A percentile compares a stretch with the other conserved stretches of the same genome.
Conservation (phyloP, 2,329 filamentous ascomycete species). For the Penicillium brasilianum region DNA sequence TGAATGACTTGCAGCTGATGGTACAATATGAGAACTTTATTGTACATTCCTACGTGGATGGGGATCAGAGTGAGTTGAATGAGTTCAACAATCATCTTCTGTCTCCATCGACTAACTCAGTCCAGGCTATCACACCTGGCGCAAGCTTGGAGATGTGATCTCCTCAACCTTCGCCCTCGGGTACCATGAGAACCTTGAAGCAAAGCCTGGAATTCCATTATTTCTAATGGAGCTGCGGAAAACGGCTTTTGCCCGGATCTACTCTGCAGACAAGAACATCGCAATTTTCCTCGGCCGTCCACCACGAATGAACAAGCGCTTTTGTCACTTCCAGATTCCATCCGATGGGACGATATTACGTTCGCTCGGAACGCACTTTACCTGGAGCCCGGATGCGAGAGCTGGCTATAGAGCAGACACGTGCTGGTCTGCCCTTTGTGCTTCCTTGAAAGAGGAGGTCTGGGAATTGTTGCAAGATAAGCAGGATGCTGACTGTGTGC, state of each 20-base stretch:
- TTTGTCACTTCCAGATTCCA: conserved; percentile 46
- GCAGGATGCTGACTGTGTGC: conserved; percentile 25
- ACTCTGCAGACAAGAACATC: conserved; percentile 55
- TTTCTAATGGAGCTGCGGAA: conserved; percentile 50
- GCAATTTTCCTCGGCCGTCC: conserved; percentile 56
- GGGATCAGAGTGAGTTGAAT: conserved; percentile 49
- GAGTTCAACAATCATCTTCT: neutral
- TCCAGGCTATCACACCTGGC: conserved; percentile 53
- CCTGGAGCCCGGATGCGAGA: conserved; percentile 26
- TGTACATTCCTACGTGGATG: conserved; percentile 51
- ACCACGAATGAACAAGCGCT: conserved; percentile 49
- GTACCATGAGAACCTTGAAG: conserved; percentile 50
- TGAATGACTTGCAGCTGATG: conserved; percentile 54
- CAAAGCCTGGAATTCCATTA: conserved; percentile 32
- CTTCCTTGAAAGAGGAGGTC: conserved; percentile 35
- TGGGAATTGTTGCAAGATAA: conserved; percentile 35
- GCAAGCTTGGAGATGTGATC: conserved; percentile 53
- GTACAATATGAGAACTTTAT: conserved; percentile 56
- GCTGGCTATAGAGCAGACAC: conserved; percentile 34
- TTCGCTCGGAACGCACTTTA: neutral
- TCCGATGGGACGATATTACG: conserved; percentile 17
- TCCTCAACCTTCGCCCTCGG: conserved; percentile 54
- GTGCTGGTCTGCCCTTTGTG: conserved; percentile 36
- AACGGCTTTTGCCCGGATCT: conserved; percentile 48
- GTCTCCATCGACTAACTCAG: neutral